Evolutionary conservation across 2,329 filamentous ascomycete species (phyloP).

Genomic region (Epichloe festucae): DNA sequence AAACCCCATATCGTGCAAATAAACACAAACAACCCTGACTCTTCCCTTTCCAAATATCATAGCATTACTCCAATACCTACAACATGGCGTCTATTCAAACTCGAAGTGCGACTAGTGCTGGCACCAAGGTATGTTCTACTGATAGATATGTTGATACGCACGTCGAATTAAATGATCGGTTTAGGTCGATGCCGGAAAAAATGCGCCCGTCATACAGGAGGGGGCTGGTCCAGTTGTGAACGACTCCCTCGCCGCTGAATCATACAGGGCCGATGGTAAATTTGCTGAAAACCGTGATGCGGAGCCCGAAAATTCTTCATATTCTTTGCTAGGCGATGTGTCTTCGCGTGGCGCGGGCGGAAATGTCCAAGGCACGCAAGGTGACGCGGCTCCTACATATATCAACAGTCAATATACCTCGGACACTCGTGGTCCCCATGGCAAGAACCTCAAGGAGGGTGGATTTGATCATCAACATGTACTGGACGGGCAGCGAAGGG

Average conservation of each 20-base stretch:
- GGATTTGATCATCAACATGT: constrained; percentile 21
- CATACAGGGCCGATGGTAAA: constrained; percentile 42
- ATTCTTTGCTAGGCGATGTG: constrained; percentile 22
- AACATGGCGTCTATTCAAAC: constrained; percentile 1
- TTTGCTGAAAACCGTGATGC: constrained; percentile 48
- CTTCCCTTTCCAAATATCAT: not conserved
- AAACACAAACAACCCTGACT: not conserved
- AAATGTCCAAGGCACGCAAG: constrained; percentile 5
- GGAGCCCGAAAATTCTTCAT: constrained; percentile 11
- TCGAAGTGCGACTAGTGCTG: constrained; percentile 2
- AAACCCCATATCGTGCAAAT: not conserved
- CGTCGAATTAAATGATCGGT: not conserved
- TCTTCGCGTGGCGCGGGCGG: constrained; percentile 18
- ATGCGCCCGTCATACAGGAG: constrained; percentile 43
- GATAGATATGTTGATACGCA: not conserved
- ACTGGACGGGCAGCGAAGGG: constrained; percentile 24
- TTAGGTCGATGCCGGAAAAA: constrained; percentile 32
- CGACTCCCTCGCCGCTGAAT: constrained; percentile 69
- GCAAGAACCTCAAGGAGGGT: constrained; percentile 29
- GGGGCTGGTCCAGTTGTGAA: constrained; percentile 47
- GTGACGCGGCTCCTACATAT: constrained; percentile 25
- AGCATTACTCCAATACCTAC: not conserved
- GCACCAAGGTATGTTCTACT: constrained; percentile 3
- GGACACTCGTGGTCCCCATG: constrained; percentile 24
- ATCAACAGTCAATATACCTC: constrained; percentile 20